Evolutionary conservation across 176 grass and related monocot genomes (phyloP).

Genomic region (Oryza rufipogon): DNA sequence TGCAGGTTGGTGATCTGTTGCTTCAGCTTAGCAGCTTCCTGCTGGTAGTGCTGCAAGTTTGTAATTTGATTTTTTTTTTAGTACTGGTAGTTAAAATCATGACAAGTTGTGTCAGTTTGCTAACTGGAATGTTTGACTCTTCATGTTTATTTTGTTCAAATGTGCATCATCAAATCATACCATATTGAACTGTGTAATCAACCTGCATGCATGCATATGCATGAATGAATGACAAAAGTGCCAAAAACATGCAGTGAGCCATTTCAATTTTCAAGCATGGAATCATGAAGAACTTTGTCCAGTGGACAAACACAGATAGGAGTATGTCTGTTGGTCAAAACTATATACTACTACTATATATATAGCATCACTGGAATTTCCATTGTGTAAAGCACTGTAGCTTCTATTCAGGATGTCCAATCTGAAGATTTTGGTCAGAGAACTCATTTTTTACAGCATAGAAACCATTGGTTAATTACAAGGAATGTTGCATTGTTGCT

Average conservation of each 20-base stretch:
- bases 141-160: background rate
- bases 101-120: background rate
- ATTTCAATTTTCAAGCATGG: background rate
- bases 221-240: too few species aligned
- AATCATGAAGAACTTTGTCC: slow-evolving; percentile 6
- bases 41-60: slow-evolving; percentile 73
- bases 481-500: slow-evolving; percentile 31
- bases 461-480: slow-evolving; percentile 1
- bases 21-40: slow-evolving; percentile 77
- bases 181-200: background rate
- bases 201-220: background rate
- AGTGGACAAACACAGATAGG: background rate
- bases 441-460: slow-evolving; percentile 2
- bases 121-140: background rate
- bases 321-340: slow-evolving; percentile 17
- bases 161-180: background rate
- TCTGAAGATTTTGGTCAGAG: slow-evolving; percentile 36
- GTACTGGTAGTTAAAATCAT: background rate
- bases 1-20: slow-evolving; percentile 64
- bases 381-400: slow-evolving; percentile 21
- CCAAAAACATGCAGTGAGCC: background rate
- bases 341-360: background rate
- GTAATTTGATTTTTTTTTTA: background rate
- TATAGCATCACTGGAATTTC: slow-evolving; percentile 11
- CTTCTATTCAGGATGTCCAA: slow-evolving; percentile 26